Percentiles rank a stretch among this genome's conserved stretches.
Evolutionary conservation across 139 green algal species (phyloP).

Genomic region (Spirogloea muscicola): DNA sequence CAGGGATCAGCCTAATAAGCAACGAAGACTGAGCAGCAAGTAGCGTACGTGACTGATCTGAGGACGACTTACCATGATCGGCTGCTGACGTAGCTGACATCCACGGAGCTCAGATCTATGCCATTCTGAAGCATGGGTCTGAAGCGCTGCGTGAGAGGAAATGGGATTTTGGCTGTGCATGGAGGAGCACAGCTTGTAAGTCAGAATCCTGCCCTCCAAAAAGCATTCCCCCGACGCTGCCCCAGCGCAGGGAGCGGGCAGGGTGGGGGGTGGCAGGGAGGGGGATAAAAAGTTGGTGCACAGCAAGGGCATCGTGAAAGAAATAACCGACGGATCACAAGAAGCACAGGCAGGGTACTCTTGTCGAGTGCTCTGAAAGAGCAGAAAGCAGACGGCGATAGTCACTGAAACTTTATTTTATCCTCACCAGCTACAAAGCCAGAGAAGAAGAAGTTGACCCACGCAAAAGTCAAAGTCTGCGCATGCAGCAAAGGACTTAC

Average conservation of each 20-base stretch:
- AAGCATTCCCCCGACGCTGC: no score
- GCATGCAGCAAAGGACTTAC: conserved; percentile 5
- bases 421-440: conserved; percentile 53
- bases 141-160: conserved; percentile 58
- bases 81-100: conserved; percentile 58
- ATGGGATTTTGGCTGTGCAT: conserved; percentile 53
- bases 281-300: no score
- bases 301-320: neutral
- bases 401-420: no score
- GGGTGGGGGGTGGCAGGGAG: no score
- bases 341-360: neutral
- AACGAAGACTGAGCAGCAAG: conserved; percentile 4
- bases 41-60: conserved; percentile 10
- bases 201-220: no score
- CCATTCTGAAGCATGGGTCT: conserved; percentile 58
- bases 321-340: neutral
- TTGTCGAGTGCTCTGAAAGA: neutral
- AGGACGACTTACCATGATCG: conserved; percentile 50
- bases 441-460: conserved; percentile 64
- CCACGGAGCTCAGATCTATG: conserved; percentile 54
- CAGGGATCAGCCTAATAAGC: neutral
- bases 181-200: no score
- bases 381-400: no score
- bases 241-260: no score
- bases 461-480: conserved; percentile 51